Base-by-base conservation (phyloP, 805 yeast genomes). In the Candida silvicultrix region DNA sequence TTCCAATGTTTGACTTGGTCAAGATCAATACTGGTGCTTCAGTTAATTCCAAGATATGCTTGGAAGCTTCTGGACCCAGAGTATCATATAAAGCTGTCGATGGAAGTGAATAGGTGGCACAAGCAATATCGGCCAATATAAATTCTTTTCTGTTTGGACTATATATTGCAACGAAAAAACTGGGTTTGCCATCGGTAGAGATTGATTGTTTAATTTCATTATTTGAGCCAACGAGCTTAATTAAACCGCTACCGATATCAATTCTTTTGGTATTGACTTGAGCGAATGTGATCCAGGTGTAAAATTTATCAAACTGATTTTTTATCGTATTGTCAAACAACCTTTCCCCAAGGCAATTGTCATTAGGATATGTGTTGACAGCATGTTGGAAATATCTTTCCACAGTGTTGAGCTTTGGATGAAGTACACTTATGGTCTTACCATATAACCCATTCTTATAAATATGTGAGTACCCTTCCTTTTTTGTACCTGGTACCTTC, bases 51-150 rank as follows among this genome's bases (percentile, higher is more conserved):
- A 78, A 63, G 51, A 78, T 78, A 55, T 74, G 75, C 48, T 64
- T 66, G 22, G 80, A 65, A 14, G 83, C 66, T 34, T 64, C 67
- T 4, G 78, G 70, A 21, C 73, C 73, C 38, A 68, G 51, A n/a
- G 71, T 66, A 43, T 68, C 73, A 49, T 68, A 68, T 28, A 68
- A 51, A 15, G 67, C 56, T 2, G 67, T 70, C 23, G 60, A 51
- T n/a, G 65, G 57, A 35, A 55, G 72, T 67, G 63, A 68, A 65
- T 71, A 75, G 19, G 71, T 62, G 12, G 59, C 55, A 56, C 77
- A 72, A 2, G 83, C 81, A 53, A 77, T 57, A 58, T 78, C 84
- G 25, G 79, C 58, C 19, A 78, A 54, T 19, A 66, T 65, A 83
- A 83, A 78, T 57, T 77, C 80, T 10, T 66, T 56, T 34, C 78